These are phyloP conservation scores for Neckera pumila DNA, from an alignment of 225 moss, liverwort and hornwort genomes.

Conservation along the genomic window DNA sequence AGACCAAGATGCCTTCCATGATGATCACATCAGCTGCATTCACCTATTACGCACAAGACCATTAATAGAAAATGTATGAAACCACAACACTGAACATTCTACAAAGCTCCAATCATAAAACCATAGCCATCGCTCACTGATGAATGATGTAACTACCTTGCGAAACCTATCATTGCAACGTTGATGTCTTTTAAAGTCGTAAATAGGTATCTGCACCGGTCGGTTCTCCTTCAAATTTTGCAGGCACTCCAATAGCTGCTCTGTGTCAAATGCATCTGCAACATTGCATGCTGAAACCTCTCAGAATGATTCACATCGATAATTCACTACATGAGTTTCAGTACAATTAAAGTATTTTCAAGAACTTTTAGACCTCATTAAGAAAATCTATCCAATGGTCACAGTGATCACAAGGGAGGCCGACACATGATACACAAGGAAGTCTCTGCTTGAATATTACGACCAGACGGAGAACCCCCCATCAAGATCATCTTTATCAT, in stretches of 20 bases:
- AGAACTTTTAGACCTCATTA: background rate
- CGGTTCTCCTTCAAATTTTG: conserved; percentile 47
- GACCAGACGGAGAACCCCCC: background rate
- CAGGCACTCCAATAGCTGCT: conserved; percentile 79
- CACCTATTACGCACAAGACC: conserved; percentile 20
- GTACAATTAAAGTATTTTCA: background rate
- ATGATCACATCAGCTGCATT: conserved; percentile 94
- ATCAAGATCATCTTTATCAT: background rate
- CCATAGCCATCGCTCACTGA: background rate
- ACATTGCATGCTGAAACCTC: background rate
- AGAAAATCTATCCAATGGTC: background rate
- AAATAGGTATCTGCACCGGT: conserved; percentile 77
- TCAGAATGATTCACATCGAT: background rate
- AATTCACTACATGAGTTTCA: background rate
- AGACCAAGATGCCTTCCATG: conserved; percentile 90
- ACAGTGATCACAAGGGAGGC: background rate
- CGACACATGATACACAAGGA: background rate
- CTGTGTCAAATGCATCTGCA: conserved; percentile 79
- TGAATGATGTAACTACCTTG: conserved; percentile 22
- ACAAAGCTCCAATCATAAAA: background rate
- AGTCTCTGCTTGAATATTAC: background rate
- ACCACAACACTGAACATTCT: background rate
- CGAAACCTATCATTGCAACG: conserved; percentile 64
- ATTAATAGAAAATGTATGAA: background rate
- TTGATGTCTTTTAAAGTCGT: conserved; percentile 80